These are phyloP conservation scores for Penicillium sp. DNA, from an alignment of 2,329 filamentous ascomycete species.

Conservation along the genomic window DNA sequence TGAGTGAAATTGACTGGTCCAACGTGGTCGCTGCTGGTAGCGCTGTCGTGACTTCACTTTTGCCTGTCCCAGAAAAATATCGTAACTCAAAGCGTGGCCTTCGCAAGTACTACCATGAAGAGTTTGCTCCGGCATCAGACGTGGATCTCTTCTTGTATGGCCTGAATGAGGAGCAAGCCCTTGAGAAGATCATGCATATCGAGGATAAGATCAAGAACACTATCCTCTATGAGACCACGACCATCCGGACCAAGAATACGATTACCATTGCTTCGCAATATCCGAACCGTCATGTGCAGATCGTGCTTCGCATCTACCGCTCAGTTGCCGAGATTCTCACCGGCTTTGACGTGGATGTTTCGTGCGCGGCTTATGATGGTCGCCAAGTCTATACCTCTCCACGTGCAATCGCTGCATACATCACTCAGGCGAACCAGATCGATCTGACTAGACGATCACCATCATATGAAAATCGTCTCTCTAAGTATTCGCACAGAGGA, in stretches of 20 bases:
- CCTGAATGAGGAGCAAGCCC: constrained; percentile 70
- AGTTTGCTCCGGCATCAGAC: constrained; percentile 78
- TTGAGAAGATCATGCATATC: constrained; percentile 82
- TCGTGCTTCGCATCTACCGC: constrained; percentile 82
- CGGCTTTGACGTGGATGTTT: constrained; percentile 85
- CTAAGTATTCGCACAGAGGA: constrained; percentile 79
- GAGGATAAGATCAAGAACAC: constrained; percentile 73
- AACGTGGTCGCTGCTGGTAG: constrained; percentile 82
- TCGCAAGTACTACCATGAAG: constrained; percentile 76
- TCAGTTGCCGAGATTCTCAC: constrained; percentile 81
- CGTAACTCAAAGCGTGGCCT: constrained; percentile 60
- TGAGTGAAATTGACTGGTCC: constrained; percentile 75
- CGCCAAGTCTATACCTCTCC: constrained; percentile 76
- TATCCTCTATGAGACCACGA: constrained; percentile 78
- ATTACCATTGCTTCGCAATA: constrained; percentile 84
- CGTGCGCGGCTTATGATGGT: constrained; percentile 77
- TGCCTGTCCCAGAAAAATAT: constrained; percentile 67
- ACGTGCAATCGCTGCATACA: constrained; percentile 72
- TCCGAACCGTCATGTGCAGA: constrained; percentile 79
- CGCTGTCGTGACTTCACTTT: constrained; percentile 73
- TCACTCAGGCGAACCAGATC: constrained; percentile 78
- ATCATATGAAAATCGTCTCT: constrained; percentile 82
- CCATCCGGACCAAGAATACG: constrained; percentile 80
- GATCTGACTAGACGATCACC: constrained; percentile 78
- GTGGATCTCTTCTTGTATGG: constrained; percentile 85